Evolutionary conservation across 2,329 filamentous ascomycete genomes (phyloP), one percentile per base, ranked within the genome.

Genomic region (Cladosporium sp.): DNA sequence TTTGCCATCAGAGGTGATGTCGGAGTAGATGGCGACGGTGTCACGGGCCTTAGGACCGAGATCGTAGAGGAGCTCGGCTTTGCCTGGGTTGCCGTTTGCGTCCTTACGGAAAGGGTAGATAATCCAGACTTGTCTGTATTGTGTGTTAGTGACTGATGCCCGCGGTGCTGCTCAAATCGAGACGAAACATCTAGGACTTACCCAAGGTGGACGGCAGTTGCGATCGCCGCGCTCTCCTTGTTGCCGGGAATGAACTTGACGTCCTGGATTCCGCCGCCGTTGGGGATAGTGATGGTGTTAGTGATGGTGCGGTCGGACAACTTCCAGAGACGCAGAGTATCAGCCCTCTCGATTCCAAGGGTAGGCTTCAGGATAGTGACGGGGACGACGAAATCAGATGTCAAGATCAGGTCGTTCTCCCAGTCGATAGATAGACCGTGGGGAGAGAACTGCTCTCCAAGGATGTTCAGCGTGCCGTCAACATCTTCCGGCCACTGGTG

Each of bases 231-330:
- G 29, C 69, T 70, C 54, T 83, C 79, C 6, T 68, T 60, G 69
- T 83, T 78, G 7, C 77, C 76, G 1, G 80, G 80, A 54, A 83
- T 83, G 67, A 83, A 82, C 64, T 84, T 84, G 59, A 84, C 77
- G 55, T 84, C 80, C 59, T 83, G 79, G 43, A 83, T 83, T 53
- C 80, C 80, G 35, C 72, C 71, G 30, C 78, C 78, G 43, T 79
- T 60, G 18, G 80, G 80, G 51, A 84, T 82, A 11, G 72, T 78
- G 53, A 83, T 79, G 13, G 80, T 83, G 49, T 71, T 79, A 53
- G 82, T 71, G 54, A 83, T 83, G 43, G 69, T 77, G 46, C 76
- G 72, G 15, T 65, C 64, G 15, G 68, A 58, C 4, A 83, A 68
- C 47, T 80, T 73, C 79, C 79, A 84, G 2, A 84, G 73, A 3